Evolutionary conservation across 2,329 filamentous ascomycete species (phyloP), one percentile per base, ranked within the genome.

Genomic region (Pseudocercospora eumusae): DNA sequence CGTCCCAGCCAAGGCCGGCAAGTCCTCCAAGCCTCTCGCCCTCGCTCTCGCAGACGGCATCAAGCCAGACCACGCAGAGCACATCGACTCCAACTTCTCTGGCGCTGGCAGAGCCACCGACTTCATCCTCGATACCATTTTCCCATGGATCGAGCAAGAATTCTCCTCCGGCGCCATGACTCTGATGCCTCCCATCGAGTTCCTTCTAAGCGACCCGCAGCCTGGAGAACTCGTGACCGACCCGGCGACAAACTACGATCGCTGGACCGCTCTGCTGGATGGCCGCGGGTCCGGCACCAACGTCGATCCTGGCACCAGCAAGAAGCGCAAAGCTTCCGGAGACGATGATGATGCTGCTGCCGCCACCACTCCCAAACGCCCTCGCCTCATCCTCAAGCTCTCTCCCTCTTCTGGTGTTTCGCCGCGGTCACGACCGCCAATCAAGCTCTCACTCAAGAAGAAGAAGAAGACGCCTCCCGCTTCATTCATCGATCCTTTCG

Each of bases 151-250:
- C 57, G 53, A 69, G 49, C 56, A 23, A 1, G 58, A 67, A 42
- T 60, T 68, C 50, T 57, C 47, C 21, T 56, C 54, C n/a, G 64
- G 63, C 36, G 52, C 54, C 40, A 68, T 71, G 63, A 44, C 28
- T 13, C 59, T 57, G 18, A 67, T 74, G 67, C 68, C 70, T n/a
- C 71, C 72, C 11, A 63, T 72, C 49, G 72, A 74, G 65, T 73
- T 74, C 57, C 64, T 74, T 13, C 68, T 74, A 61, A 59, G 60
- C 53, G 59, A 66, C n/a, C 23, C 50, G 4, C 49, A 40, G 27
- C 42, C 44, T 5, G 66, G 60, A 56, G 72, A 74, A 59, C 59
- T 47, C 2, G 50, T 68, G 54, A 69, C 50, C 47, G 62, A 69
- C 49, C 59, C 69, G 1, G 25, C 25, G 23, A 57, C 40, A 28